Percentiles rank a stretch among this genome's conserved stretches.
Conservation (phyloP, 345 rosid species). For the Iberis pinnata region DNA sequence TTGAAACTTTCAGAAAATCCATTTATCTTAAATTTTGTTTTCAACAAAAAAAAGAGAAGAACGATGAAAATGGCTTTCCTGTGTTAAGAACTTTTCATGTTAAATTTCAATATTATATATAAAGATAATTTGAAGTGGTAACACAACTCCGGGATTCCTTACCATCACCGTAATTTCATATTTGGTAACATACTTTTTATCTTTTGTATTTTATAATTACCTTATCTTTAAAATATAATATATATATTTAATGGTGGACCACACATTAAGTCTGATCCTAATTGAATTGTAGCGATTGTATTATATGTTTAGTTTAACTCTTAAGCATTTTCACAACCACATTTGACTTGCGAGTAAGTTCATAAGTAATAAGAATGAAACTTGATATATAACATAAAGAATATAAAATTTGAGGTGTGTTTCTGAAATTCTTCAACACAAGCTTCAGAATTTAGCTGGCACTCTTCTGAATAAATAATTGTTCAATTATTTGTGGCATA, state of each 20-base stretch:
- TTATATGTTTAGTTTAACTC: too few species aligned
- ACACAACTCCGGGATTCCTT: constrained; percentile 30
- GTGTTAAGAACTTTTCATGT: too few species aligned
- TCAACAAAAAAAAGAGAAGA: not conserved
- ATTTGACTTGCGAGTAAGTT: too few species aligned
- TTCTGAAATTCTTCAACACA: too few species aligned
- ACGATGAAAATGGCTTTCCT: too few species aligned
- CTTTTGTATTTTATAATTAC: constrained; percentile 10
- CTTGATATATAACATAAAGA: not conserved
- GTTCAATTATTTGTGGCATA: constrained; percentile 56
- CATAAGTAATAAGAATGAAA: too few species aligned
- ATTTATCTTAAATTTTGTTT: too few species aligned
- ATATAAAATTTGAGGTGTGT: too few species aligned
- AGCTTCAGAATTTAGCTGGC: constrained; percentile 27
- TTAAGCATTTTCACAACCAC: too few species aligned
- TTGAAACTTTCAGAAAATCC: too few species aligned
- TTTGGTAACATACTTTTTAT: constrained; percentile 4
- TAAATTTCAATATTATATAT: not conserved
- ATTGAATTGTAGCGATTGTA: too few species aligned
- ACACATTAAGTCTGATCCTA: too few species aligned
- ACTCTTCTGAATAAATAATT: constrained; percentile 39
- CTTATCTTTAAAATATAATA: constrained; percentile 6
- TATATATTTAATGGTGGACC: constrained; percentile 1
- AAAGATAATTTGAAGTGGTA: constrained; percentile 21
- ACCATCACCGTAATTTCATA: constrained; percentile 29